Evolutionary conservation across 225 moss, liverwort and hornwort genomes (phyloP).

Genomic region (Pseudoscleropodium purum): DNA sequence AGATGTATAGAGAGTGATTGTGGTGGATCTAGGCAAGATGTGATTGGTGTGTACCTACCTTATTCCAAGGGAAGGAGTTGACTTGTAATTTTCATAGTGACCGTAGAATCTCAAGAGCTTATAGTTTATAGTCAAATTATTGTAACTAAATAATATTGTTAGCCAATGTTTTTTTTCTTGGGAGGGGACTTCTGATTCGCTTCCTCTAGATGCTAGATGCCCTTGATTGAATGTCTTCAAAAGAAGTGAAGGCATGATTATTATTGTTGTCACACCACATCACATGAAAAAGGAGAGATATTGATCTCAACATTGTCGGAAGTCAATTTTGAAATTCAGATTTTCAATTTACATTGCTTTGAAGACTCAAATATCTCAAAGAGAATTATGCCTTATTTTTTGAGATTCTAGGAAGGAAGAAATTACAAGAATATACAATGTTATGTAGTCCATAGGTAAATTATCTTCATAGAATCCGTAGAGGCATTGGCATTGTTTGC

Average conservation of each 20-base stretch:
- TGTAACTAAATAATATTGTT: background rate
- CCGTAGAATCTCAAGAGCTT: background rate
- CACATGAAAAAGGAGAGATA: rapidly evolving
- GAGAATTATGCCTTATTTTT: background rate
- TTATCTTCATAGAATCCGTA: background rate
- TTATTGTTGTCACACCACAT: no score
- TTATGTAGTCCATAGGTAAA: background rate
- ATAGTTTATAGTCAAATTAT: no score
- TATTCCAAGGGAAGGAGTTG: background rate
- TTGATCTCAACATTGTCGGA: background rate
- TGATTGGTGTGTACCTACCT: rapidly evolving
- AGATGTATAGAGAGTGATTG: background rate
- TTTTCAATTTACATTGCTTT: background rate
- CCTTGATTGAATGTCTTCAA: background rate
- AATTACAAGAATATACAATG: background rate
- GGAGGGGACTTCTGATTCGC: no score
- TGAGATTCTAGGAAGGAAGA: background rate
- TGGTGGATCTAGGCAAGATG: rapidly evolving
- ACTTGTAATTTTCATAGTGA: background rate
- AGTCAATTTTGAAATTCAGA: background rate
- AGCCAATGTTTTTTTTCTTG: background rate
- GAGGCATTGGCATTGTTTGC: background rate
- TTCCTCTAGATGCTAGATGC: rapidly evolving
- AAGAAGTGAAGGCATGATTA: no score
- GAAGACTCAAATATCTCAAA: background rate